Evolutionary conservation across 176 grass and related monocot species (phyloP).

Genomic region (Hyparrhenia diplandra): DNA sequence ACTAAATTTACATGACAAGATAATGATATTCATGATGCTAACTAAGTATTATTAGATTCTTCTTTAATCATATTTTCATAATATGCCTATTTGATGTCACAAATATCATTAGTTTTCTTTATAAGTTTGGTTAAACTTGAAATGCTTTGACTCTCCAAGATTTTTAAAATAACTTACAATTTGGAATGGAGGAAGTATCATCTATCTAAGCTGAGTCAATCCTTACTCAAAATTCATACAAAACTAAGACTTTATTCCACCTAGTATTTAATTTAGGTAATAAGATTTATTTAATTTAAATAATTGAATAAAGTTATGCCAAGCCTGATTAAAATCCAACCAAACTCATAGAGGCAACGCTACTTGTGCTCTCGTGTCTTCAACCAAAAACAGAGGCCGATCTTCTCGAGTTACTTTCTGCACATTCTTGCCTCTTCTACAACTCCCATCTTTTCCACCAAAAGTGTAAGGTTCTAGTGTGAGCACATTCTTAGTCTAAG

Average conservation of each 20-base stretch:
- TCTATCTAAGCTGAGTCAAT: background rate
- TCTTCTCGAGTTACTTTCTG: background rate
- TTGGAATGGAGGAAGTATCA: too few relatives aligned
- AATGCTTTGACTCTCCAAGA: too few relatives aligned
- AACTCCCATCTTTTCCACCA: background rate
- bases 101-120: too few relatives aligned
- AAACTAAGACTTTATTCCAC: too few relatives aligned
- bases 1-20: too few relatives aligned
- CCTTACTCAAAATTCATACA: background rate
- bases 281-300: background rate
- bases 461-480: background rate
- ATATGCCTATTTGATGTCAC: too few relatives aligned
- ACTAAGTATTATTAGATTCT: too few relatives aligned
- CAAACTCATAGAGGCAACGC: background rate
- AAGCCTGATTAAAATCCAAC: background rate
- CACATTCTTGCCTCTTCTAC: conserved; percentile 27
- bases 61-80: too few relatives aligned
- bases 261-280: too few relatives aligned
- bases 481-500: background rate
- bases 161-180: too few relatives aligned
- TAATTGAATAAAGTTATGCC: background rate
- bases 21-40: too few relatives aligned
- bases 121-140: too few relatives aligned
- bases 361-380: background rate
- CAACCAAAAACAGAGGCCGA: background rate